phyloP scores from a whole-genome alignment of 2,329 filamentous ascomycete genomes.

The Nemania bipapillata region DNA sequence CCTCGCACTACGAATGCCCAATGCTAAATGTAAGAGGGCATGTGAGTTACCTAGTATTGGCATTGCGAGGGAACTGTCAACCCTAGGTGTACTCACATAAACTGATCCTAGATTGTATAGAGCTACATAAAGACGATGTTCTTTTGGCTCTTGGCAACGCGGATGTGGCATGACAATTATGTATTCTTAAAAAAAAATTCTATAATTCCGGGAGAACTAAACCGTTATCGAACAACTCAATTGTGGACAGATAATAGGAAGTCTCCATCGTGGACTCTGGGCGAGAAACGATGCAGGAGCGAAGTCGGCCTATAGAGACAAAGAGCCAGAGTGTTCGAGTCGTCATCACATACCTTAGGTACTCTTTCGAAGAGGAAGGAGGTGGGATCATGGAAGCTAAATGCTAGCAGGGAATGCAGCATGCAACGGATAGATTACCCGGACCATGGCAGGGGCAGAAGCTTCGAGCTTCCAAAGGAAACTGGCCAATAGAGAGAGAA shows the following conservation, averaged over 20 bases:
- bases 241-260: neutral
- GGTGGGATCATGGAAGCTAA: neutral
- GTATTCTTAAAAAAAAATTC: neutral
- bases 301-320: neutral
- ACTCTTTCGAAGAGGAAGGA: neutral
- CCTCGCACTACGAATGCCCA: constrained; percentile 10
- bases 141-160: neutral
- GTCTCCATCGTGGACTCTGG: neutral
- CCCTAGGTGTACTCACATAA: neutral
- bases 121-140: constrained; percentile 9
- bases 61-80: no score
- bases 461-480: neutral
- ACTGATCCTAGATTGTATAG: neutral
- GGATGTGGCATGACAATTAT: neutral
- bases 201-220: no score
- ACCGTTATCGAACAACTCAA: no score
- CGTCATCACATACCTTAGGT: neutral
- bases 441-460: neutral
- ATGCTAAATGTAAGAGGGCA: neutral
- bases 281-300: neutral
- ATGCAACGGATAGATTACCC: constrained; percentile 1
- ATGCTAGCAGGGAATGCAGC: neutral
- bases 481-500: neutral
- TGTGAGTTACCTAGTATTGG: no score
- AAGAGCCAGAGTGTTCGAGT: neutral